phyloP scores from a whole-genome alignment of 2,329 filamentous ascomycete genomes.

The Aspergillus luchuensis region DNA sequence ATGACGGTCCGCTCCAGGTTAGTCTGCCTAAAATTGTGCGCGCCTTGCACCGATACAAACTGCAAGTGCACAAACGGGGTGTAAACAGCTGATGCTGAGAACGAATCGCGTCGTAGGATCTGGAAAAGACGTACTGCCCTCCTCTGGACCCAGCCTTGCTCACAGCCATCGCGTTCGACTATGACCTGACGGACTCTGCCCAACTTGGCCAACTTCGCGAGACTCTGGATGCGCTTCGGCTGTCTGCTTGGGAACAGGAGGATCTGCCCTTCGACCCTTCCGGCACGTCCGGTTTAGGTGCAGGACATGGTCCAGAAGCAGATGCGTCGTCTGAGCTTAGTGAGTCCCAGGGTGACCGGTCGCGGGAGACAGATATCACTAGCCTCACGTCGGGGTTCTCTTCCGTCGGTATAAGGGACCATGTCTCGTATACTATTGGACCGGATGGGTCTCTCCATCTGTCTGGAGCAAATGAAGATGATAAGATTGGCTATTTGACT shows the following conservation, averaged over 20 bases:
- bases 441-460: conserved; percentile 33
- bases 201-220: conserved; percentile 58
- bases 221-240: conserved; percentile 67
- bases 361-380: conserved; percentile 54
- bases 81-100: background rate
- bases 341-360: conserved; percentile 37
- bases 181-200: conserved; percentile 59
- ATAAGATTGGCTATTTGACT: conserved; percentile 64
- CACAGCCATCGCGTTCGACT: conserved; percentile 73
- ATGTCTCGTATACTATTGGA: conserved; percentile 29
- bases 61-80: background rate
- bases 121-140: conserved; percentile 70
- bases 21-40: conserved; percentile 7
- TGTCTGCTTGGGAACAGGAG: conserved; percentile 71
- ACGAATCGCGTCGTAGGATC: conserved; percentile 29
- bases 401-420: conserved; percentile 33
- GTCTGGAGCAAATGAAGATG: conserved; percentile 47
- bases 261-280: conserved; percentile 71
- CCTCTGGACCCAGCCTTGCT: conserved; percentile 77
- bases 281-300: conserved; percentile 59
- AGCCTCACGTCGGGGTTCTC: conserved; percentile 52
- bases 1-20: conserved; percentile 18
- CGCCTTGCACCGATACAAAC: background rate
- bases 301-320: conserved; percentile 24
- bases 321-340: conserved; percentile 31